Evolutionary conservation across 129 eudicot species (phyloP), one percentile per base, ranked within the genome.

Genomic region (Gnaphalium uliginosum): DNA sequence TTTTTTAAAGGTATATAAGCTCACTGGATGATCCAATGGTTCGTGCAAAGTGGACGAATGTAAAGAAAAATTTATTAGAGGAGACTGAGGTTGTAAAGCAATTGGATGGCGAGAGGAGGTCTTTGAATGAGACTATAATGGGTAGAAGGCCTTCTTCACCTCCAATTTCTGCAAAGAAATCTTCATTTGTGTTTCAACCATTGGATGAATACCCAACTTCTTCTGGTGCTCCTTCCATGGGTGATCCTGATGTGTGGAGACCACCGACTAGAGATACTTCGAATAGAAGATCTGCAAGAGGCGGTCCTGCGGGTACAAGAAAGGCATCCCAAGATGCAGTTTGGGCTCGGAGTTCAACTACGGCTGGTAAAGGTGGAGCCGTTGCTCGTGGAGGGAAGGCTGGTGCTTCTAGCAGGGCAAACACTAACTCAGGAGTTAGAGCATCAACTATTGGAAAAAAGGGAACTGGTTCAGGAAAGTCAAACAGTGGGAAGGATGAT

Each of bases 231-330:
- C 79, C 89, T 0, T 95, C 90, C 97, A 95, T 71, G 99, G 90
- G 88, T 69, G 98, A 95, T 74, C 99, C 97, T 62, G 99, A 95
- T 78, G 91, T 95, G 63, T 95, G 99, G 99, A 89, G 97, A 75
- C 99, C 99, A 8, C 99, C 99, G n/a, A 91, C 80, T 84, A 88
- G 96, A 37, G 99, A 95, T 53, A 71, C 88, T 50, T 39, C 93
- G 13, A 85, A 76, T 57, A 87, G 97, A 80, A 89, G 97, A 73
- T 82, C 99, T 10, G 66, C 85, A 66, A 91, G 97, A 86, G 69
- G 85, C 0, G 96, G 94, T 75, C 90, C 83, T 59, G 86, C 77
- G 73, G 96, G 94, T 46, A 74, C 74, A 67, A 81, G 94, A 62
- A 95, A 91, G 81, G 79, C 86, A 51, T 46, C 90, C 63, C 97